These are phyloP conservation scores for Boletus pseudo-olivaceus DNA, from an alignment of 768 basidiomycete species.

Conservation along the genomic window DNA sequence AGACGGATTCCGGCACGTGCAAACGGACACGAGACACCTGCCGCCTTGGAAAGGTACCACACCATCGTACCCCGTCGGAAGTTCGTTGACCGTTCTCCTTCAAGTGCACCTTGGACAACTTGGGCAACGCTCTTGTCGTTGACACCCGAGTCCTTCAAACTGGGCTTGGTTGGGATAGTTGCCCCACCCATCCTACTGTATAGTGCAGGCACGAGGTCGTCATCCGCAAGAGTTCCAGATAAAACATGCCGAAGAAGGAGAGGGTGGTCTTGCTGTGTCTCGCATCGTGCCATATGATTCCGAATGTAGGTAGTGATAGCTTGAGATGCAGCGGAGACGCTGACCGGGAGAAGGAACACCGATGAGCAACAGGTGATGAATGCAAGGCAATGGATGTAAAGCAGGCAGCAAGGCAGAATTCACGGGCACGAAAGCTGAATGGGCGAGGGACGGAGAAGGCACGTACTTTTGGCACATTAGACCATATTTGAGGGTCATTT, in stretches of 20 bases:
- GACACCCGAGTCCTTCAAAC: conserved; percentile 9
- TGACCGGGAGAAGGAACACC: conserved; percentile 23
- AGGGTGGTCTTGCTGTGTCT: conserved; percentile 66
- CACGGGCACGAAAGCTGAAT: conserved; percentile 11
- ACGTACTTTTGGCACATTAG: conserved; percentile 74
- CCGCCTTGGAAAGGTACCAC: conserved; percentile 75
- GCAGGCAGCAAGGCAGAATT: background rate
- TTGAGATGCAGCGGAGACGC: conserved; percentile 75
- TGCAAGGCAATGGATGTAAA: conserved; percentile 7
- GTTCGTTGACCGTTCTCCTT: conserved; percentile 52
- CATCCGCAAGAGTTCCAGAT: conserved; percentile 69
- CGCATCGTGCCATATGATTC: conserved; percentile 67
- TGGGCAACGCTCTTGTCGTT: conserved; percentile 28
- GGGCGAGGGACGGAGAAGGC: conserved; percentile 4
- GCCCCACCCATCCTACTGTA: conserved; percentile 70
- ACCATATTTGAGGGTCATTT: conserved; percentile 61
- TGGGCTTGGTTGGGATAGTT: conserved; percentile 35
- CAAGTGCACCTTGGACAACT: conserved; percentile 3
- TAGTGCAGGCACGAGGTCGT: conserved; percentile 69
- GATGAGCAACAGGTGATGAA: conserved; percentile 15
- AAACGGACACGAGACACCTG: conserved; percentile 76
- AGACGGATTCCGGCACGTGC: conserved; percentile 67
- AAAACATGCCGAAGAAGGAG: conserved; percentile 69
- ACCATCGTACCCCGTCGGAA: conserved; percentile 77
- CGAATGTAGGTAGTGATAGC: conserved; percentile 83